Conservation (phyloP, 371 early-diverging fungal species). For the Mortierella sp. region DNA sequence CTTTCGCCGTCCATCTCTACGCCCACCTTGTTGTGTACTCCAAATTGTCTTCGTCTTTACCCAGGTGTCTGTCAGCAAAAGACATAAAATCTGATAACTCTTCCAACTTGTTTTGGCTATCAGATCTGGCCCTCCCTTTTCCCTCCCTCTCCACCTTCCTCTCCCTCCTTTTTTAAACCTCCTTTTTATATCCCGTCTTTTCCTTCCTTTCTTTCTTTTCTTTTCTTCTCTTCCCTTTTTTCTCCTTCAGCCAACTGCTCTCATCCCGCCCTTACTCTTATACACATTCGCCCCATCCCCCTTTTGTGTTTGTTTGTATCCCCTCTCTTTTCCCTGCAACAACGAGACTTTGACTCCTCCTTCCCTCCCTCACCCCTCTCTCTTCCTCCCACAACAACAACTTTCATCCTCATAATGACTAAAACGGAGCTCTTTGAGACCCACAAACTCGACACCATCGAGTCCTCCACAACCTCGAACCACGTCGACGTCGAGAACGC, state of each 20-base stretch:
- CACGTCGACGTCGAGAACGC: background rate
- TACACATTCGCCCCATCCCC: background rate
- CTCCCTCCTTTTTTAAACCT: background rate
- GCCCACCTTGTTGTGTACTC: background rate
- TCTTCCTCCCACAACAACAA: background rate
- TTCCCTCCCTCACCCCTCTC: conserved; percentile 7
- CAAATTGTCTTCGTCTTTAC: too few relatives aligned
- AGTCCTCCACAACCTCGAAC: background rate
- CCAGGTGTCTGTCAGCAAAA: background rate
- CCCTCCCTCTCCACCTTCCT: background rate
- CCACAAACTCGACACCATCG: background rate
- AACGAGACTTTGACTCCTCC: background rate
- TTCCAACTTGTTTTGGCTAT: background rate
- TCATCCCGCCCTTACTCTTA: background rate
- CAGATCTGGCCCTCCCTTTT: background rate
- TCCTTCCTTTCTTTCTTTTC: background rate
- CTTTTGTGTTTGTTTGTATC: background rate
- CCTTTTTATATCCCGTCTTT: background rate
- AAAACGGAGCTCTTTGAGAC: background rate
- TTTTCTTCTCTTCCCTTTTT: background rate
- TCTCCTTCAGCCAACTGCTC: background rate
- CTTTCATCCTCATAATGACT: conserved; percentile 5
- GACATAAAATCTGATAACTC: conserved; percentile 7
- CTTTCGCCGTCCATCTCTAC: background rate
- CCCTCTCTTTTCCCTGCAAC: background rate